Conservation (phyloP, 1,139 yeast genomes). For the Yamadazyma triangularis region DNA sequence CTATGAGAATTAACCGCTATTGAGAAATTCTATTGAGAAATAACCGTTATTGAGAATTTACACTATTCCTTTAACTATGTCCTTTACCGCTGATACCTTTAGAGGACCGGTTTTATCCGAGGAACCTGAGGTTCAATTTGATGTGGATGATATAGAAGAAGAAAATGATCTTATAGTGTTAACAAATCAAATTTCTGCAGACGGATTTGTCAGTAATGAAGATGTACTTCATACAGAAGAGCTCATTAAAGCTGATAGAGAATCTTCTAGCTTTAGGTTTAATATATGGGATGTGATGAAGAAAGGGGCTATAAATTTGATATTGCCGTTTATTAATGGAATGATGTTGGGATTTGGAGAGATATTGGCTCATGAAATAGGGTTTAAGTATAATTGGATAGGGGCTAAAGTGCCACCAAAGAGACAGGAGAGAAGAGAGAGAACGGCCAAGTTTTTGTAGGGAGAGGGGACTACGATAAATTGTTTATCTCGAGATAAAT, state of each 20-base stretch:
- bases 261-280: no score
- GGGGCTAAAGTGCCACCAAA: slow-evolving; percentile 63
- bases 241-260: slow-evolving; percentile 17
- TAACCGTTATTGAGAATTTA: no score
- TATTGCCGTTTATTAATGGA: slow-evolving; percentile 89
- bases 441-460: no score
- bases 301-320: slow-evolving; percentile 64
- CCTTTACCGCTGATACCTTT: no score
- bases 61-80: no score
- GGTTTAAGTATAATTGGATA: slow-evolving; percentile 73
- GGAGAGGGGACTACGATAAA: no score
- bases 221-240: slow-evolving; percentile 21
- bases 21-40: no score
- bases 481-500: no score
- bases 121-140: no score
- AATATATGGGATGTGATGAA: slow-evolving; percentile 34
- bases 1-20: no score
- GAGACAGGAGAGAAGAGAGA: slow-evolving; percentile 23
- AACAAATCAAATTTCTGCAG: slow-evolving; percentile 14
- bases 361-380: slow-evolving; percentile 88
- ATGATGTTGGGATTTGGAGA: slow-evolving; percentile 97
- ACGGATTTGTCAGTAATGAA: slow-evolving; percentile 10
- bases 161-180: slow-evolving; percentile 13
- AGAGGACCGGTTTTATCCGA: no score
- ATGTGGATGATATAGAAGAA: slow-evolving; percentile 9